These are phyloP conservation scores for Basidiobolus meristosporus DNA, from an alignment of 371 early-diverging fungal species.

Conservation along the genomic window DNA sequence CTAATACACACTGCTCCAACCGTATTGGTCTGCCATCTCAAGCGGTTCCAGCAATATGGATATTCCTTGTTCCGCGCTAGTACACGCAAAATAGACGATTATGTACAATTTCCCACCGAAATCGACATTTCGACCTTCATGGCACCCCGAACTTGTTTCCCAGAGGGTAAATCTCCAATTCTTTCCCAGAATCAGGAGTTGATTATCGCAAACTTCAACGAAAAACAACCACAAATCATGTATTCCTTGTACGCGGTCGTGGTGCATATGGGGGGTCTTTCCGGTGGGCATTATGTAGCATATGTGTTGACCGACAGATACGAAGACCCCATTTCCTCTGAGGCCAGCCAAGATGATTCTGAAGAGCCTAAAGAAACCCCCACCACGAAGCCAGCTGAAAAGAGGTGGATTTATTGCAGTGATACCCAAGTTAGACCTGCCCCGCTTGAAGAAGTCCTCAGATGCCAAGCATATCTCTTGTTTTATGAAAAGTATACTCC, in stretches of 20 bases:
- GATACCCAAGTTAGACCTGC: conserved; percentile 1
- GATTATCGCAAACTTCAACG: conserved; percentile 2
- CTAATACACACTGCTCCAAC: conserved; percentile 16
- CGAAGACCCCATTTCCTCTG: background rate
- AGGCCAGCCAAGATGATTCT: background rate
- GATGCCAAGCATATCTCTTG: conserved; percentile 2
- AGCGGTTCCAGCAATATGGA: conserved; percentile 28
- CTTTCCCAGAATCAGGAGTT: conserved; percentile 1
- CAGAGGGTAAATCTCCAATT: conserved; percentile 3
- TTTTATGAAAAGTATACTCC: too few species aligned
- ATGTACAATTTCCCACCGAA: conserved; percentile 18
- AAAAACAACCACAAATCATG: conserved; percentile 7
- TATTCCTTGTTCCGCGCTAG: conserved; percentile 5
- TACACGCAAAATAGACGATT: conserved; percentile 14
- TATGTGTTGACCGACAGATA: conserved; percentile 18
- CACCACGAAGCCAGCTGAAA: background rate
- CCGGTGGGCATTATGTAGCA: conserved; percentile 59
- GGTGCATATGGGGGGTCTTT: conserved; percentile 52
- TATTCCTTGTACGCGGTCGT: conserved; percentile 60
- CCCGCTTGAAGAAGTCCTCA: conserved; percentile 1
- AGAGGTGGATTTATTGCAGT: conserved; percentile 4
- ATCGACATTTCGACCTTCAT: conserved; percentile 27
- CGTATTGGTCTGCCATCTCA: conserved; percentile 30
- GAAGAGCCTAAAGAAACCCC: background rate
- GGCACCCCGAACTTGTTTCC: conserved; percentile 6